Conservation (phyloP, 2,329 filamentous ascomycete genomes). For the Aspergillus quadrilineatus region DNA sequence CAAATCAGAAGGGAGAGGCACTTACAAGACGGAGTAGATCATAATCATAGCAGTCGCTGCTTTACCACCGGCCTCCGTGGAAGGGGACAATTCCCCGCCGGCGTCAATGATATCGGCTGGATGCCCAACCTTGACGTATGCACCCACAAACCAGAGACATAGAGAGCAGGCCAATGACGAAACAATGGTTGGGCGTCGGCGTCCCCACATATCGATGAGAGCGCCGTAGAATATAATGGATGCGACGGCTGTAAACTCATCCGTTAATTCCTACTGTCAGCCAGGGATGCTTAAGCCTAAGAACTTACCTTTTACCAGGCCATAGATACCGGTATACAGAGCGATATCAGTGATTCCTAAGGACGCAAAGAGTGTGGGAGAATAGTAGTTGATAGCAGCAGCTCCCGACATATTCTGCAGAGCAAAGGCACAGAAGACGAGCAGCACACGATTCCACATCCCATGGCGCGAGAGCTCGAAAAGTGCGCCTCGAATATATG, state of each 20-base stretch:
- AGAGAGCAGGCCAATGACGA: conserved; percentile 20
- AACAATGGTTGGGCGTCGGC: conserved; percentile 18
- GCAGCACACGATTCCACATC: conserved; percentile 42
- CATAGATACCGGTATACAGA: conserved; percentile 24
- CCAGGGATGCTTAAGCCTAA: no score
- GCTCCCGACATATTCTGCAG: conserved; percentile 19
- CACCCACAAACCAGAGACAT: conserved; percentile 22
- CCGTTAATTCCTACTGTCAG: no score
- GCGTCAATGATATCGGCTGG: conserved; percentile 16
- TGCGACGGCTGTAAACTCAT: conserved; percentile 7
- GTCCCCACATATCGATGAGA: conserved; percentile 22
- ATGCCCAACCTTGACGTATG: conserved; percentile 21
- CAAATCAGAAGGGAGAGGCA: no score
- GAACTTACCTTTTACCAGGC: conserved; percentile 17
- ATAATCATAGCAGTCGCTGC: conserved; percentile 24
- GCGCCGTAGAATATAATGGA: conserved; percentile 23
- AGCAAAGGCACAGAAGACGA: conserved; percentile 41
- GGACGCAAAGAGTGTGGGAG: conserved; percentile 21
- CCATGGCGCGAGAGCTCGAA: conserved; percentile 26
- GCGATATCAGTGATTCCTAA: conserved; percentile 20
- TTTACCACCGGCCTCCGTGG: conserved; percentile 19
- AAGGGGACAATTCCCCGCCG: conserved; percentile 14
- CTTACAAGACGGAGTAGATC: conserved; percentile 22
- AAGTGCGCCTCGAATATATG: conserved; percentile 25
- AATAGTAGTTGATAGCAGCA: conserved; percentile 22